phyloP scores from a whole-genome alignment of 2,329 filamentous ascomycete species.

The Macrophomina pseudophaseolina region DNA sequence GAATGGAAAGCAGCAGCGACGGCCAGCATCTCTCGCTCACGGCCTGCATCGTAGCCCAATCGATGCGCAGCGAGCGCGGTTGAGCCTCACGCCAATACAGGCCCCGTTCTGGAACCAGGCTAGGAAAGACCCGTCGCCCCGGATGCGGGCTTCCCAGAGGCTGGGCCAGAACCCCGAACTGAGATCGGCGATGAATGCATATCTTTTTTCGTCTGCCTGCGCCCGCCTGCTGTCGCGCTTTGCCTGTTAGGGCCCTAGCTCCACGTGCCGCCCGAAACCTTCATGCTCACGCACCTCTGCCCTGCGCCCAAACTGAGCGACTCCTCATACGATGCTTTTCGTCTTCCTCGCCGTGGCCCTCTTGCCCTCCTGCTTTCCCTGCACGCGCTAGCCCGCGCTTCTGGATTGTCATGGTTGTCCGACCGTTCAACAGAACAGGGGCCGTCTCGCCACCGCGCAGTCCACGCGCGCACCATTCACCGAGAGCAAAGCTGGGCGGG shows the following conservation, averaged over 20 bases:
- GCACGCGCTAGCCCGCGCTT: not conserved
- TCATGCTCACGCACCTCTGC: not conserved
- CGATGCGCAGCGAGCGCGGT: not conserved
- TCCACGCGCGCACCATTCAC: not conserved
- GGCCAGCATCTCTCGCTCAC: not conserved
- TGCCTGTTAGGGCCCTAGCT: slow-evolving; percentile 11
- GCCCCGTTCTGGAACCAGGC: slow-evolving; percentile 14
- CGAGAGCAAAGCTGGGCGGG: not conserved
- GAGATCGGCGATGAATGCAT: slow-evolving; percentile 10
- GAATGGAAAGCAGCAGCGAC: not conserved
- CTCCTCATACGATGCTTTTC: not conserved
- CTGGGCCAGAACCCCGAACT: slow-evolving; percentile 6
- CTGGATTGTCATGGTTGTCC: not conserved
- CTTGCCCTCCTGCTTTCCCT: not conserved
- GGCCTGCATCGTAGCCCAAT: not conserved
- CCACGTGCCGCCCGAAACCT: not conserved
- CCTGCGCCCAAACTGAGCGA: not conserved
- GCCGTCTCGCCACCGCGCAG: slow-evolving; percentile 11
- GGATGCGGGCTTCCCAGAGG: slow-evolving; percentile 3
- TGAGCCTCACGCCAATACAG: slow-evolving; percentile 17
- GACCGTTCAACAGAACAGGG: not conserved
- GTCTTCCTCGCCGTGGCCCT: not conserved
- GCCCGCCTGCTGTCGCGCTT: not conserved
- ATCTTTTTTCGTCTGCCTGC: slow-evolving; percentile 7
- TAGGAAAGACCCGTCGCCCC: not conserved